Conservation (phyloP, 1,139 yeast genomes). For the Debaryomyces nepalensis region DNA sequence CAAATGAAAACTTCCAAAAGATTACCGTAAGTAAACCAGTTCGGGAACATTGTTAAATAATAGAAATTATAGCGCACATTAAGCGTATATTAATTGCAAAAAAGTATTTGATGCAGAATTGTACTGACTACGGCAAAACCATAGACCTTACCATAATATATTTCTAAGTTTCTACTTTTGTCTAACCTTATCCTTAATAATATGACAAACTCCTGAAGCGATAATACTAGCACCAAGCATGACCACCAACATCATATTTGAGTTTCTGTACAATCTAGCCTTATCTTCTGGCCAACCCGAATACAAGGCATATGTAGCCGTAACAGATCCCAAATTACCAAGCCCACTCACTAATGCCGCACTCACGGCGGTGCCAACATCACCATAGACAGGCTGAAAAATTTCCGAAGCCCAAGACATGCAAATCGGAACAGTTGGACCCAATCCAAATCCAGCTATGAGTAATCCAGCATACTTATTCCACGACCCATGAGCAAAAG, state of each 20-base stretch:
- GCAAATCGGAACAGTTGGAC: constrained; percentile 88
- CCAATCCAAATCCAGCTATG: constrained; percentile 83
- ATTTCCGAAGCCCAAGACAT: constrained; percentile 89
- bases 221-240: constrained; percentile 76
- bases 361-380: constrained; percentile 82
- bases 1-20: too few species aligned
- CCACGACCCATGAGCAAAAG: constrained; percentile 78
- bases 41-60: too few species aligned
- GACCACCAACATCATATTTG: constrained; percentile 83
- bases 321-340: constrained; percentile 85
- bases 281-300: constrained; percentile 85
- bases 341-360: constrained; percentile 84
- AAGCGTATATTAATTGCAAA: too few species aligned
- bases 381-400: constrained; percentile 73
- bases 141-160: neutral
- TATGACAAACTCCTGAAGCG: constrained; percentile 42
- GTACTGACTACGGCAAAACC: too few species aligned
- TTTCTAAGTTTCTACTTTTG: constrained; percentile 13
- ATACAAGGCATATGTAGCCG: constrained; percentile 83
- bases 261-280: constrained; percentile 61
- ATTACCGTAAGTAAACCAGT: too few species aligned
- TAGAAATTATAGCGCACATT: too few species aligned
- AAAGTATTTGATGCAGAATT: too few species aligned
- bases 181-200: constrained; percentile 31
- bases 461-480: constrained; percentile 77